phyloP scores from a whole-genome alignment of 371 early-diverging fungal genomes.

The Spraguea lophii region DNA sequence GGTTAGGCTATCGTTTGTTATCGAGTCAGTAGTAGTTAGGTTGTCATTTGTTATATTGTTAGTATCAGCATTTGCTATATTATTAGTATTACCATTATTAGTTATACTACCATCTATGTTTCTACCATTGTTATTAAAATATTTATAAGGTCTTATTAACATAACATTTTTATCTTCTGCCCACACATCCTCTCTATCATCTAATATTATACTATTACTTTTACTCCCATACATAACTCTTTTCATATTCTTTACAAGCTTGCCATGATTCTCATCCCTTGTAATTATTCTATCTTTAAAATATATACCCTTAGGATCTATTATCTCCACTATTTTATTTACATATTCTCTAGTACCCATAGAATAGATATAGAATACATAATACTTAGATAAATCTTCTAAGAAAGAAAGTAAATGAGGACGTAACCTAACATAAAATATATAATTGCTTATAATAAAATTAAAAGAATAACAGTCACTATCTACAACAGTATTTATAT shows the following conservation, averaged over 20 bases:
- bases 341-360: constrained; percentile 91
- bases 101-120: too few relatives aligned
- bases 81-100: too few relatives aligned
- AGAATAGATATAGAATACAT: constrained; percentile 90
- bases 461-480: too few relatives aligned
- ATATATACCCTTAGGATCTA: constrained; percentile 60
- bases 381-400: constrained; percentile 47
- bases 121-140: too few relatives aligned
- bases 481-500: too few relatives aligned
- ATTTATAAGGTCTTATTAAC: constrained; percentile 34
- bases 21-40: too few relatives aligned
- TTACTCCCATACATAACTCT: constrained; percentile 78
- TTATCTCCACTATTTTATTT: constrained; percentile 57
- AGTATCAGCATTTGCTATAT: too few relatives aligned
- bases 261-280: constrained; percentile 67
- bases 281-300: constrained; percentile 77
- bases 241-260: constrained; percentile 59
- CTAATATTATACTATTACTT: constrained; percentile 83
- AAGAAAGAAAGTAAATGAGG: constrained; percentile 64
- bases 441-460: constrained; percentile 1
- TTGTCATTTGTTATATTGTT: too few relatives aligned
- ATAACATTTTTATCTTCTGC: constrained; percentile 39
- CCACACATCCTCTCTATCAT: constrained; percentile 95
- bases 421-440: constrained; percentile 39
- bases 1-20: too few relatives aligned